Base-by-base conservation (phyloP, 768 basidiomycete genomes). In the Kwoniella sp. region DNA sequence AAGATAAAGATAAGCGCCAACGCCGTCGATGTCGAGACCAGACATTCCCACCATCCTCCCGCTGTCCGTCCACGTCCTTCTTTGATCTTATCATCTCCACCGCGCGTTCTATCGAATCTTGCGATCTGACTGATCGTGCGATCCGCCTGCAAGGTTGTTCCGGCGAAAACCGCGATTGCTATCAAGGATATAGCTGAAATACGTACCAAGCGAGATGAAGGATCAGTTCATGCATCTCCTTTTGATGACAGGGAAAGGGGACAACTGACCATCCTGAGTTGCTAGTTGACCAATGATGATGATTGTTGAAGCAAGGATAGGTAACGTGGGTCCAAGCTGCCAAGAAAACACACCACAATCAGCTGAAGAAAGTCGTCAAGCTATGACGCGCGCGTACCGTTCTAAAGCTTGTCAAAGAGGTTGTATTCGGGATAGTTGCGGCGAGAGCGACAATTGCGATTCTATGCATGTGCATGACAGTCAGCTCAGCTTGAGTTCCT, bases 261-360 rank as follows among this genome's bases (percentile, higher is more conserved):
- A 8, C 27, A 13, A n/a, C 63, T 58, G 9, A 64, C 63, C 24
- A 44, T 51, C 50, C 24, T 52, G 33, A 24, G 37, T 60, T 26
- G 58, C 58, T 52, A 46, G 27, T 50, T 62, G 27, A 8, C 53
- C 60, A 19, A 55, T 50, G 22, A 56, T 56, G 47, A 55, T 55
- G 3, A 56, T 17, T 33, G 60, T 22, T n/a, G 53, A 48, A n/a
- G 30, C 44, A 1, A 55, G 9, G 12, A 55, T 55, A 15, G 60
- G 60, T 26, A 50, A 1, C n/a, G 55, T 29, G 10, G 60, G 53
- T 33, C 30, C 46, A 15, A 55, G 27, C 60, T 62, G 25, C 17
- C 40, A 44, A 33, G 33, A 6, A 33, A 13, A 5, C 7, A 6
- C 33, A 33, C 7, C 13, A 33, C 13, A 33, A 33, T 13, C 7